phyloP scores from a whole-genome alignment of 352 stramenopile species.

The Globisporangium apiculatum region DNA sequence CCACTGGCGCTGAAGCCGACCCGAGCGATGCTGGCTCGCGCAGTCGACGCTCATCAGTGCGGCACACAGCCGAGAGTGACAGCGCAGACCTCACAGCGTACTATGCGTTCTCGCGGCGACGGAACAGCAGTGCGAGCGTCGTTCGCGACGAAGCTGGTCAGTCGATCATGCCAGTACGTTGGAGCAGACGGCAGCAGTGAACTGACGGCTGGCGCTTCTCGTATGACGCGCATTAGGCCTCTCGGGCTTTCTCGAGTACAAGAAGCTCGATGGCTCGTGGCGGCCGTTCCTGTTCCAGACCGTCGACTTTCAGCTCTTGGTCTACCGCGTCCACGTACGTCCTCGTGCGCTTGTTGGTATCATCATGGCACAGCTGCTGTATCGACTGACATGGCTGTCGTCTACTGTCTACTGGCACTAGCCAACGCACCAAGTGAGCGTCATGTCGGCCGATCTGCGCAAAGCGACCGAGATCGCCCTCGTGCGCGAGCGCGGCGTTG shows the following conservation, averaged over 20 bases:
- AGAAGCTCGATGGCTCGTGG: constrained; percentile 64
- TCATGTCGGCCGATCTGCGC: constrained; percentile 70
- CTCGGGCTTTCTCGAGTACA: constrained; percentile 67
- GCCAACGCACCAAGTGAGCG: constrained; percentile 56
- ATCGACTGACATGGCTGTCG: neutral
- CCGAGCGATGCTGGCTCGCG: neutral
- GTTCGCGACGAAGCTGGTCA: constrained; percentile 31
- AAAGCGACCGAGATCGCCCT: constrained; percentile 51
- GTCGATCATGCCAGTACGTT: neutral
- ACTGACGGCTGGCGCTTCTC: neutral
- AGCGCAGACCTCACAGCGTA: constrained; percentile 50
- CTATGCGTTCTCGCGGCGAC: constrained; percentile 49
- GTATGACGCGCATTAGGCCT: constrained; percentile 12
- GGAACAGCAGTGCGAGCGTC: constrained; percentile 34
- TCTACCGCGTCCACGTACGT: constrained; percentile 66
- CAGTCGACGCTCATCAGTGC: neutral
- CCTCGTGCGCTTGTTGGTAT: neutral
- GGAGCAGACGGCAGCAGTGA: too few species aligned
- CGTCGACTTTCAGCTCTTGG: constrained; percentile 50
- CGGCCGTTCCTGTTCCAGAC: constrained; percentile 76
- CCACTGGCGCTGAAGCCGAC: neutral
- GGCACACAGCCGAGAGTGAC: constrained; percentile 7
- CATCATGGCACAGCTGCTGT: too few species aligned
- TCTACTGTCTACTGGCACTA: constrained; percentile 10
- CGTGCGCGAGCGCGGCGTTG: constrained; percentile 1